Evolutionary conservation across 352 stramenopile genomes (phyloP).

Genomic region (Globisporangium carolinianum): DNA sequence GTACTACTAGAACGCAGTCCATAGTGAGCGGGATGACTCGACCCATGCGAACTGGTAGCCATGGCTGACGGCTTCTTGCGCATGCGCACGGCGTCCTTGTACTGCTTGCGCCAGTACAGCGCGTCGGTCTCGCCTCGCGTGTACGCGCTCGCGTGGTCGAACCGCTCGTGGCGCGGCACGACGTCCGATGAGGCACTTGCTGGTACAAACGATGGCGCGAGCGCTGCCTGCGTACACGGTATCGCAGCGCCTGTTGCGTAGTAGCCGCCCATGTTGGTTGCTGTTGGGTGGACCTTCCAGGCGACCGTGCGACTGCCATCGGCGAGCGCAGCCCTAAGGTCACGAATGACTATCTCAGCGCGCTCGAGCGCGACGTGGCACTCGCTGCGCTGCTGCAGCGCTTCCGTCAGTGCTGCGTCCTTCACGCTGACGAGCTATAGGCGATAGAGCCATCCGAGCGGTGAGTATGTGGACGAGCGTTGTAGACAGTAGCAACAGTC

Average conservation of each 20-base stretch:
- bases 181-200: slow-evolving; percentile 16
- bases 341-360: slow-evolving; percentile 29
- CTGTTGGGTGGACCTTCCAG: slow-evolving; percentile 8
- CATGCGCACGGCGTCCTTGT: slow-evolving; percentile 48
- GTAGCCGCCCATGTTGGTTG: slow-evolving; percentile 11
- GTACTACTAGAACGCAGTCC: too few species aligned
- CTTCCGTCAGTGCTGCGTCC: slow-evolving; percentile 44
- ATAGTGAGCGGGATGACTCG: too few species aligned
- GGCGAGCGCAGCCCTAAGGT: slow-evolving; percentile 23
- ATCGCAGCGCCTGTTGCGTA: slow-evolving; percentile 7
- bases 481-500: too few species aligned
- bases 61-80: too few species aligned
- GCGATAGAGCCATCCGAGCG: neutral
- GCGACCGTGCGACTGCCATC: slow-evolving; percentile 6
- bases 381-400: slow-evolving; percentile 49
- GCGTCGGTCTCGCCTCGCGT: slow-evolving; percentile 32
- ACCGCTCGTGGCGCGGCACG: slow-evolving; percentile 34
- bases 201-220: slow-evolving; percentile 4
- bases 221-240: slow-evolving; percentile 17
- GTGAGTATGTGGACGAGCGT: neutral
- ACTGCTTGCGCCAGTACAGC: slow-evolving; percentile 46
- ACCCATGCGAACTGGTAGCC: too few species aligned
- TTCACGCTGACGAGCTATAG: slow-evolving; percentile 43
- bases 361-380: slow-evolving; percentile 41
- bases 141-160: slow-evolving; percentile 44